A percentile compares a stretch with the other conserved stretches of the same genome.
These are phyloP conservation scores for Eucalyptus cloeziana DNA, from an alignment of 345 rosid species.

Conservation along the genomic window DNA sequence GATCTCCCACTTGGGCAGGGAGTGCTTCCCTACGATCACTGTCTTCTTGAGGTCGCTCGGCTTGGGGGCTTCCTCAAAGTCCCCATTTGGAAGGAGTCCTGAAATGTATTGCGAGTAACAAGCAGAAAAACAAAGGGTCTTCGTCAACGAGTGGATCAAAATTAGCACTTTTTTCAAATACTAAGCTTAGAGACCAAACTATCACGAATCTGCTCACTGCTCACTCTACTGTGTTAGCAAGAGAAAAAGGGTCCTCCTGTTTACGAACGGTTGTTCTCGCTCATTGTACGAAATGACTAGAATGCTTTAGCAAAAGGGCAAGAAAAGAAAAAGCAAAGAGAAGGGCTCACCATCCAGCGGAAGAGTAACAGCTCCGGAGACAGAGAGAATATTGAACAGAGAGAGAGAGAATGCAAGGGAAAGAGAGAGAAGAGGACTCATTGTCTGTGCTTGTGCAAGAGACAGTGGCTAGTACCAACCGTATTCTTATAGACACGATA, in stretches of 20 bases:
- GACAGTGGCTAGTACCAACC: not conserved
- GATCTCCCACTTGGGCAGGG: slow-evolving; percentile 81
- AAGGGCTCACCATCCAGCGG: slow-evolving; percentile 18
- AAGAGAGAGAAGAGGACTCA: slow-evolving; percentile 5
- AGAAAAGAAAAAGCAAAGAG: not conserved
- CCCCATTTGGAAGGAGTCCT: slow-evolving; percentile 61
- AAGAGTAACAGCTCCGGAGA: not conserved
- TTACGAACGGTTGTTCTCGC: not conserved
- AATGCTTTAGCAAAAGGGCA: not conserved
- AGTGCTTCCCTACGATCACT: slow-evolving; percentile 57
- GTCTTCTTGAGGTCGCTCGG: slow-evolving; percentile 51
- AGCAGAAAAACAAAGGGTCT: not conserved
- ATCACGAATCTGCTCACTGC: not conserved
- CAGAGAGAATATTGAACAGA: not conserved
- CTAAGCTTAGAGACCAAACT: not conserved
- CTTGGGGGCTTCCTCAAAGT: slow-evolving; percentile 54
- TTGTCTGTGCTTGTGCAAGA: not conserved
- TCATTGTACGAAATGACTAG: not conserved
- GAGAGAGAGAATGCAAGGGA: not conserved
- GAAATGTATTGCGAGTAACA: not conserved
- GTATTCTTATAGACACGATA: not conserved
- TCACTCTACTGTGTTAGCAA: not conserved
- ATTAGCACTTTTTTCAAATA: not conserved
- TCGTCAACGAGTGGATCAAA: not conserved
- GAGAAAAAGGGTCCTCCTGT: not conserved